Evolutionary conservation across 2,329 filamentous ascomycete species (phyloP).

Genomic region (Plenodomus tracheiphilus): DNA sequence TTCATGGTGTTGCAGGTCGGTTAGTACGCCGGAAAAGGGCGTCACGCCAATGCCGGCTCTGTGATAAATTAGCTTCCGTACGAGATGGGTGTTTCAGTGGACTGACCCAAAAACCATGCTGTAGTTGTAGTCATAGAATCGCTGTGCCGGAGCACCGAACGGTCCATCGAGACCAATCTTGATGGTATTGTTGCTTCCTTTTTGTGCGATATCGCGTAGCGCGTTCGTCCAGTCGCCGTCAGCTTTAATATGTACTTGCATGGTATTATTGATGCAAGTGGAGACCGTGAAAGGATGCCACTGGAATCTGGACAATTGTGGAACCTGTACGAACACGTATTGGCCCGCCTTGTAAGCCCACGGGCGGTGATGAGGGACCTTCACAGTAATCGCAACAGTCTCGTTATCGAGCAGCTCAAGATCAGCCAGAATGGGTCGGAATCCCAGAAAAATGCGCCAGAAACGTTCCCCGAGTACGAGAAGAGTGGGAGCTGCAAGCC

Average conservation of each 20-base stretch:
- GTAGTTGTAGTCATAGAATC: constrained; percentile 62
- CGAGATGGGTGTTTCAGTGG: neutral
- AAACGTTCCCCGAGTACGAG: constrained; percentile 56
- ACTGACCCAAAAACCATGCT: constrained; percentile 55
- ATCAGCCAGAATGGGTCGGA: constrained; percentile 54
- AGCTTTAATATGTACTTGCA: constrained; percentile 62
- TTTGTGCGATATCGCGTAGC: constrained; percentile 50
- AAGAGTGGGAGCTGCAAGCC: constrained; percentile 58
- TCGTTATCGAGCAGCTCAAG: constrained; percentile 57
- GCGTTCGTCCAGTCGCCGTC: constrained; percentile 60
- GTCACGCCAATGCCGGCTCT: constrained; percentile 62
- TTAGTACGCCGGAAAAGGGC: constrained; percentile 61
- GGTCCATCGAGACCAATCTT: constrained; percentile 61
- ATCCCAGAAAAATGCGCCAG: constrained; percentile 52
- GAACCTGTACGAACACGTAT: constrained; percentile 61
- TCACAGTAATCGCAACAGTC: constrained; percentile 55
- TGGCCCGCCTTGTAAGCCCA: constrained; percentile 62
- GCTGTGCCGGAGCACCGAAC: constrained; percentile 61
- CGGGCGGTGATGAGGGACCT: constrained; percentile 53
- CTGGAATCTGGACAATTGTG: constrained; percentile 57
- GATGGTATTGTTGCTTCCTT: constrained; percentile 44
- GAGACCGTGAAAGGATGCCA: constrained; percentile 66
- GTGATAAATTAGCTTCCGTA: neutral
- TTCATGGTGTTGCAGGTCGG: constrained; percentile 55
- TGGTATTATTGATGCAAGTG: constrained; percentile 55